Conservation (phyloP, 371 early-diverging fungal genomes). For the Syncephalastrum racemosum region DNA sequence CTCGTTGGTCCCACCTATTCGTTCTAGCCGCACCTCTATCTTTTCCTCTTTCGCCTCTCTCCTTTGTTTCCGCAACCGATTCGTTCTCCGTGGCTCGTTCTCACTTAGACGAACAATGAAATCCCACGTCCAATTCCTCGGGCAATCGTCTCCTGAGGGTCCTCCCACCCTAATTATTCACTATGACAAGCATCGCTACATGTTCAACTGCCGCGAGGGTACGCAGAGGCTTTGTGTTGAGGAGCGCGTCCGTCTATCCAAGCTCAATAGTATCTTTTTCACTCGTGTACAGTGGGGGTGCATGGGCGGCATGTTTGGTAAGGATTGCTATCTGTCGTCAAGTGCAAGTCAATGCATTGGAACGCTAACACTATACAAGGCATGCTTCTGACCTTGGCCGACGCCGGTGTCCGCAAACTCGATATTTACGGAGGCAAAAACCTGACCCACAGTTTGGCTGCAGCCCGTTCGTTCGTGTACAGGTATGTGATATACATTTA, state of each 20-base stretch:
- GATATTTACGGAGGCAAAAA: slow-evolving; percentile 75
- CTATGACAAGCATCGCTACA: slow-evolving; percentile 80
- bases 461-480: slow-evolving; percentile 80
- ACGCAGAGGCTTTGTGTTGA: slow-evolving; percentile 86
- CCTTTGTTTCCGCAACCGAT: too few species aligned
- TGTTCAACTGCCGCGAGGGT: slow-evolving; percentile 96
- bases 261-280: slow-evolving; percentile 76
- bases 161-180: slow-evolving; percentile 77
- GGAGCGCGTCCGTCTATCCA: slow-evolving; percentile 66
- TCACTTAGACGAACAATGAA: slow-evolving; percentile 61
- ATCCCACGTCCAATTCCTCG: slow-evolving; percentile 74
- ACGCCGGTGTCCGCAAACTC: slow-evolving; percentile 64
- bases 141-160: slow-evolving; percentile 68
- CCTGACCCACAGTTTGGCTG: slow-evolving; percentile 77
- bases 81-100: neutral
- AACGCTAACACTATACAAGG: slow-evolving; percentile 43
- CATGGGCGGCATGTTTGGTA: slow-evolving; percentile 90
- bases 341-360: neutral
- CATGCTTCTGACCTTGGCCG: slow-evolving; percentile 87
- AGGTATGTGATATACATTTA: slow-evolving; percentile 30
- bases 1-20: too few species aligned
- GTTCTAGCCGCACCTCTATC: too few species aligned
- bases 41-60: too few species aligned
- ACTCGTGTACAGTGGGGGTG: slow-evolving; percentile 79
- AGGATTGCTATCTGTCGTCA: neutral